Conservation (phyloP, 2,329 filamentous ascomycete species). For the Huntiella abstrusa region DNA sequence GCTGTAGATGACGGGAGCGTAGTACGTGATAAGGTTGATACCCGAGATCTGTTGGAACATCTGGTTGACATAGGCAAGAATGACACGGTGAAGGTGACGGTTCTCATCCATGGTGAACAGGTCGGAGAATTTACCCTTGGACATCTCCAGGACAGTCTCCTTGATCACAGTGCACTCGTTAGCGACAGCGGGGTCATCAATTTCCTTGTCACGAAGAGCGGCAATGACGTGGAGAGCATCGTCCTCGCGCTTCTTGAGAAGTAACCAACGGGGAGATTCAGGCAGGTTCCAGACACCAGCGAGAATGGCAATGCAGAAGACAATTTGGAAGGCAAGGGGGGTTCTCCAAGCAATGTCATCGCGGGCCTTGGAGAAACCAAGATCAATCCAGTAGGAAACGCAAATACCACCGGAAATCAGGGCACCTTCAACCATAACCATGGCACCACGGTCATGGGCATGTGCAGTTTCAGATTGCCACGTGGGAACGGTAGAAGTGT, state of each 20-base stretch:
- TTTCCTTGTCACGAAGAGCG: conserved; percentile 34
- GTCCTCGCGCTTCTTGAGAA: conserved; percentile 26
- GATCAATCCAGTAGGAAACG: conserved; percentile 27
- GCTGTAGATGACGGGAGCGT: conserved; percentile 39
- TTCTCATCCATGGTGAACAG: conserved; percentile 37
- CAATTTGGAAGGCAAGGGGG: conserved; percentile 34
- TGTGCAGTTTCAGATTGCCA: conserved; percentile 37
- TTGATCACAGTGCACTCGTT: conserved; percentile 41
- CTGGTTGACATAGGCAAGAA: conserved; percentile 43
- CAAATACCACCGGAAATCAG: conserved; percentile 30
- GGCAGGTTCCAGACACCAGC: conserved; percentile 29
- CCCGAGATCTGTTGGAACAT: conserved; percentile 48
- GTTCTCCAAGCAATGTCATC: conserved; percentile 33
- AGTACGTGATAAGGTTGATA: conserved; percentile 45
- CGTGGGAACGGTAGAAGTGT: conserved; percentile 33
- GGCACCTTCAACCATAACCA: conserved; percentile 33
- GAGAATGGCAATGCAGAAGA: conserved; percentile 41
- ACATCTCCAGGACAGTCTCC: conserved; percentile 46
- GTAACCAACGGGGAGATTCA: conserved; percentile 32
- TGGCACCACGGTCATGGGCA: conserved; percentile 32
- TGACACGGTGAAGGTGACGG: conserved; percentile 32
- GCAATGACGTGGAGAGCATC: conserved; percentile 29
- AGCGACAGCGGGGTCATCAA: conserved; percentile 37
- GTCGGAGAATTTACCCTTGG: conserved; percentile 33
- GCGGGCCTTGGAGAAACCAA: conserved; percentile 16